Percentiles rank a stretch among this genome's conserved stretches.
Evolutionary conservation across 257 asterid genomes (phyloP).

Genomic region (Pogostemon cablin): DNA sequence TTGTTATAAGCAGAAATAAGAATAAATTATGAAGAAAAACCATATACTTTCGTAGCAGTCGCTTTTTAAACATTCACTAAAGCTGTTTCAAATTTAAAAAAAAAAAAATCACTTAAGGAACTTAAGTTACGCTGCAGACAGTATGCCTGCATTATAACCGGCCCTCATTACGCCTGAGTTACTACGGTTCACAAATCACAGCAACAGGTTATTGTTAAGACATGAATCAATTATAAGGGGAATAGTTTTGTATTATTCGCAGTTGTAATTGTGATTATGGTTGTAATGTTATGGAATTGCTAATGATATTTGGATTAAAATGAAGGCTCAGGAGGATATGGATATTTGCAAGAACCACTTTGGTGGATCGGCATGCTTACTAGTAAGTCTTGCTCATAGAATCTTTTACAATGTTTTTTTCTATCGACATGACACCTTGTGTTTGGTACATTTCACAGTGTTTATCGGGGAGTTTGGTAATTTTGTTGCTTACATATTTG

Average conservation of each 20-base stretch:
- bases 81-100: no score
- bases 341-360: slow-evolving; percentile 74
- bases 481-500: slow-evolving; percentile 77
- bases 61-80: neutral
- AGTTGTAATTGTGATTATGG: neutral
- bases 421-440: slow-evolving; percentile 21
- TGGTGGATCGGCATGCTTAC: slow-evolving; percentile 93
- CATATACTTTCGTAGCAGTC: neutral
- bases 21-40: neutral
- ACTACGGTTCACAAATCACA: no score
- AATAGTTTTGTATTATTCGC: neutral
- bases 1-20: neutral
- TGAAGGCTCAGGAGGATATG: slow-evolving; percentile 85
- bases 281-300: slow-evolving; percentile 1
- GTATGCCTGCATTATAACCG: neutral
- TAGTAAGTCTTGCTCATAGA: slow-evolving; percentile 50
- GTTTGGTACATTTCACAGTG: slow-evolving; percentile 51
- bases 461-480: slow-evolving; percentile 76
- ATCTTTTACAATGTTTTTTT: neutral
- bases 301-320: slow-evolving; percentile 21
- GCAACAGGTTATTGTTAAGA: no score
- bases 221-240: neutral
- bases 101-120: no score
- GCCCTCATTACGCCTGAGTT: no score
- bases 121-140: no score